phyloP scores from a whole-genome alignment of 2,329 filamentous ascomycete genomes.

The Penicillium janthinellum region DNA sequence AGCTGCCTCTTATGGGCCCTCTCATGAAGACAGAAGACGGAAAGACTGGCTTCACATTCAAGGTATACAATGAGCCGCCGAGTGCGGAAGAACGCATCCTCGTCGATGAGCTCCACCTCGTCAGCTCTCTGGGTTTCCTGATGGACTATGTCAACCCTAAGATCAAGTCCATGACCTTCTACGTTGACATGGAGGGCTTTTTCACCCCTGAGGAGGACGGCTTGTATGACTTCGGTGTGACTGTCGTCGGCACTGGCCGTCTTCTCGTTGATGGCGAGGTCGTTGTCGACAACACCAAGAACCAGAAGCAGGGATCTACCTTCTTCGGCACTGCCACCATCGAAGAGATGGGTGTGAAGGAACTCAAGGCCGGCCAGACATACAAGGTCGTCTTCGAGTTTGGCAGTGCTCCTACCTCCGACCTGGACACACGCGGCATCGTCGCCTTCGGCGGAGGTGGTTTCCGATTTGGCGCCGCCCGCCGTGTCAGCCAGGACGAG shows the following conservation, averaged over 20 bases:
- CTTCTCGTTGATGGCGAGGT: constrained; percentile 64
- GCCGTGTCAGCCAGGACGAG: constrained; percentile 58
- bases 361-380: constrained; percentile 60
- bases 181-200: constrained; percentile 62
- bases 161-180: constrained; percentile 57
- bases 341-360: constrained; percentile 62
- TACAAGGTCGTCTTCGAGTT: constrained; percentile 65
- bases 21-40: constrained; percentile 56
- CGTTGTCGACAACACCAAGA: constrained; percentile 66
- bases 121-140: constrained; percentile 49
- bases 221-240: constrained; percentile 66
- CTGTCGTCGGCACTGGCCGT: constrained; percentile 67
- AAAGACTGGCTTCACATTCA: constrained; percentile 62
- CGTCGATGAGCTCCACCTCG: constrained; percentile 55
- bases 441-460: constrained; percentile 61
- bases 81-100: constrained; percentile 48
- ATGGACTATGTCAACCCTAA: constrained; percentile 60
- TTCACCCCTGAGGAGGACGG: constrained; percentile 63
- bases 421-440: constrained; percentile 52
- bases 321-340: constrained; percentile 67
- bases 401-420: constrained; percentile 60
- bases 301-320: constrained; percentile 62
- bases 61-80: constrained; percentile 63
- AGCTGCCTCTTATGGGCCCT: constrained; percentile 61
- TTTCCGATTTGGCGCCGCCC: constrained; percentile 63